phyloP scores from a whole-genome alignment of 1,284 basidiomycete genomes.

The Ganoderma lingzhi region DNA sequence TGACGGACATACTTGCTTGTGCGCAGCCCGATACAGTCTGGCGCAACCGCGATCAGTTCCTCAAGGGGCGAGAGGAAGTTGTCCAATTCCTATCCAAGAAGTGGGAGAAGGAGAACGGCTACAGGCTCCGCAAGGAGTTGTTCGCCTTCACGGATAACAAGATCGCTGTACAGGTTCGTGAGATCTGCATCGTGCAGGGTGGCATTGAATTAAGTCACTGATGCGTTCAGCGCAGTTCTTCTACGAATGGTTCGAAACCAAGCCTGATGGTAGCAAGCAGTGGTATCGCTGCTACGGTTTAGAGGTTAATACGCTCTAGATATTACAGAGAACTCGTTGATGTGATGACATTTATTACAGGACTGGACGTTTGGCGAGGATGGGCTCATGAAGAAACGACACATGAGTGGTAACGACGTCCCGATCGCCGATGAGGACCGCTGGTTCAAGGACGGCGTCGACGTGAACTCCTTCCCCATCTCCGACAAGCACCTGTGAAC shows the following conservation, averaged over 20 bases:
- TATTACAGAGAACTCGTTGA: too few relatives aligned
- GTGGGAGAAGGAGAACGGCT: slow-evolving; percentile 59
- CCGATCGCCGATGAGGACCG: slow-evolving; percentile 55
- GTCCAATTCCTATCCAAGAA: slow-evolving; percentile 60
- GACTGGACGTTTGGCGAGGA: slow-evolving; percentile 67
- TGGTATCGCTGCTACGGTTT: slow-evolving; percentile 68
- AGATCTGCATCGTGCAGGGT: neutral
- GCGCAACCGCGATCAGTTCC: slow-evolving; percentile 66
- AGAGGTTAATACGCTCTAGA: slow-evolving; percentile 39
- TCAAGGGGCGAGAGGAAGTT: slow-evolving; percentile 56
- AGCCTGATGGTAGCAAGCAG: slow-evolving; percentile 46
- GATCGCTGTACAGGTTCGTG: slow-evolving; percentile 59
- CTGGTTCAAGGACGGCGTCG: slow-evolving; percentile 61
- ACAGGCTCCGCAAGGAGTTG: slow-evolving; percentile 60
- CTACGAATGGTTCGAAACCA: slow-evolving; percentile 61
- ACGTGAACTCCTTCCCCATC: slow-evolving; percentile 40
- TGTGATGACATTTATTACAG: slow-evolving; percentile 36
- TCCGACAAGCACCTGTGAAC: slow-evolving; percentile 34
- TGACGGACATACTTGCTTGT: neutral
- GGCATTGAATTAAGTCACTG: too few relatives aligned
- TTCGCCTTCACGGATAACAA: slow-evolving; percentile 65
- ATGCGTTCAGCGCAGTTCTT: slow-evolving; percentile 52
- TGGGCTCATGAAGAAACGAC: slow-evolving; percentile 62
- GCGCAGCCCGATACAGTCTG: slow-evolving; percentile 56
- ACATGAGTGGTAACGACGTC: slow-evolving; percentile 69